A percentile compares a stretch with the other conserved stretches of the same genome.
phyloP scores from a whole-genome alignment of 345 rosid species.

The Excoecaria cochinchinensis region DNA sequence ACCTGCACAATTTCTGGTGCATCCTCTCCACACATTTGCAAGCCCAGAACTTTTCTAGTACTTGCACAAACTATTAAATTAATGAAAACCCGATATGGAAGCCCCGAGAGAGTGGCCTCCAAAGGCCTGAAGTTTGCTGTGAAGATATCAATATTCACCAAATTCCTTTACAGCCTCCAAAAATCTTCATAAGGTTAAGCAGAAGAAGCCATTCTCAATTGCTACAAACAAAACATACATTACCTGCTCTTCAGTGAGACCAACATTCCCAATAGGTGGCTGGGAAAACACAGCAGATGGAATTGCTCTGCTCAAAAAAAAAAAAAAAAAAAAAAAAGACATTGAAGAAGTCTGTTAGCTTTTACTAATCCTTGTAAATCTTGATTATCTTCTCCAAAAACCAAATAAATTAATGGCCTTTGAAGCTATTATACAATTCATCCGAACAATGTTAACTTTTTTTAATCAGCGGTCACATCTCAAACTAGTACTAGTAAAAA shows the following conservation, averaged over 20 bases:
- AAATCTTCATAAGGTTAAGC: conserved; percentile 17
- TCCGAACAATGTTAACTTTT: neutral
- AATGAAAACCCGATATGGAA: conserved; percentile 85
- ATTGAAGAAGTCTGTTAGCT: neutral
- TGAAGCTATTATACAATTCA: neutral
- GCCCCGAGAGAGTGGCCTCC: conserved; percentile 92
- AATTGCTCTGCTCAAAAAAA: conserved; percentile 54
- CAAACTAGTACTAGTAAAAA: neutral
- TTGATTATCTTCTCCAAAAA: neutral
- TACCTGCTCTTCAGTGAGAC: conserved; percentile 92
- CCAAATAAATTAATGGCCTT: neutral
- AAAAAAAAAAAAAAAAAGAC: conserved; percentile 7
- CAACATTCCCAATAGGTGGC: conserved; percentile 96
- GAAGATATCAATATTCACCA: conserved; percentile 80
- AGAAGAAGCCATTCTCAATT: conserved; percentile 17
- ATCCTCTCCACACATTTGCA: conserved; percentile 95
- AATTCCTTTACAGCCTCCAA: conserved; percentile 73
- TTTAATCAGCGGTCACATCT: neutral
- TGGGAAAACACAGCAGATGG: conserved; percentile 95
- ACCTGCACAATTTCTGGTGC: conserved; percentile 89
- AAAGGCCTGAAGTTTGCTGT: conserved; percentile 88
- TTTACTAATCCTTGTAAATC: neutral
- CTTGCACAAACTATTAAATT: conserved; percentile 82
- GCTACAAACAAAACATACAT: neutral
- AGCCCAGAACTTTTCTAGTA: conserved; percentile 67